Evolutionary conservation across 202 grass and related monocot species (phyloP).

Genomic region (Panicum virgatum): DNA sequence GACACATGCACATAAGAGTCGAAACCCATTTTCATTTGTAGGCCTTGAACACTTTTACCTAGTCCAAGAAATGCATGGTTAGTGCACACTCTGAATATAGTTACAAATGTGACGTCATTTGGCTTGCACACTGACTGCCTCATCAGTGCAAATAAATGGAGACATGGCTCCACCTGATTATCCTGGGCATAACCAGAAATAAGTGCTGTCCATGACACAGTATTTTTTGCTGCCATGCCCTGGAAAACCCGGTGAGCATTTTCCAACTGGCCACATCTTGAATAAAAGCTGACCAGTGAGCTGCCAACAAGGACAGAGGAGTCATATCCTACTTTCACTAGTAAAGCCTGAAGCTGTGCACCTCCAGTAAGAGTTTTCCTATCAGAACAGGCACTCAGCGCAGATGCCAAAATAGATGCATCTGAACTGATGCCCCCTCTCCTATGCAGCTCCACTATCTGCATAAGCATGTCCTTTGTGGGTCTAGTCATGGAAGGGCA

Average conservation of each 20-base stretch:
- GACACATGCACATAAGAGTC: slow-evolving; percentile 53
- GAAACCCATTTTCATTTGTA: slow-evolving; percentile 66
- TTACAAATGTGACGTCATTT: slow-evolving; percentile 72
- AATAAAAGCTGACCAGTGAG: slow-evolving; percentile 65
- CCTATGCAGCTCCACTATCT: slow-evolving; percentile 49
- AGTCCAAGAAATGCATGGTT: slow-evolving; percentile 50
- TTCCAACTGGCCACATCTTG: slow-evolving; percentile 38
- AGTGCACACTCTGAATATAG: slow-evolving; percentile 61
- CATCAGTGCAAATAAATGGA: slow-evolving; percentile 55
- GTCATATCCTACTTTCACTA: slow-evolving; percentile 52
- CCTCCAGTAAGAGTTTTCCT: slow-evolving; percentile 30
- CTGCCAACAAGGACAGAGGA: slow-evolving; percentile 43
- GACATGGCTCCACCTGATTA: slow-evolving; percentile 49
- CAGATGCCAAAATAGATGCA: slow-evolving; percentile 45
- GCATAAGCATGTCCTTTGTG: slow-evolving; percentile 40
- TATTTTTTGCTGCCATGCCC: slow-evolving; percentile 52
- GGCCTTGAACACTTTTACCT: slow-evolving; percentile 65
- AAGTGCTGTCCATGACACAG: slow-evolving; percentile 63
- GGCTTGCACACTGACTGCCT: slow-evolving; percentile 52
- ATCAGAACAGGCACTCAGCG: slow-evolving; percentile 46
- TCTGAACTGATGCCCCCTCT: slow-evolving; percentile 35
- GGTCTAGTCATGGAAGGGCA: slow-evolving; percentile 8
- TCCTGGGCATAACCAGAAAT: slow-evolving; percentile 64
- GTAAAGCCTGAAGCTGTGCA: slow-evolving; percentile 55
- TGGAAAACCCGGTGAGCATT: slow-evolving; percentile 50